Evolutionary conservation across 2,329 filamentous ascomycete genomes (phyloP).

Genomic region (Zymoseptoria ardabiliae): DNA sequence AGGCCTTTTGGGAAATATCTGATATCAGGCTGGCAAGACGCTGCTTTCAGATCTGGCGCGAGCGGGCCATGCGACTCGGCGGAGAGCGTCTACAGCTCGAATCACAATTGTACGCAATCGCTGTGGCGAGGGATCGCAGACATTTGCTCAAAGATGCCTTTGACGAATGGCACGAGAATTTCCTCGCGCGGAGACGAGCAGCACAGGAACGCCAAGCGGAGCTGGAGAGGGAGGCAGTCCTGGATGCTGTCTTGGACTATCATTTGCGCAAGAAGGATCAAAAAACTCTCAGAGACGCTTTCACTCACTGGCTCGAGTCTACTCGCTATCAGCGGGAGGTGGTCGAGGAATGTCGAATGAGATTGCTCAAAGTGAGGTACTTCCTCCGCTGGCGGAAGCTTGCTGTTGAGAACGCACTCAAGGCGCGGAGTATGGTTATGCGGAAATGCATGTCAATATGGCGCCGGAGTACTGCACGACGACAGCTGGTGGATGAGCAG

Average conservation of each 20-base stretch:
- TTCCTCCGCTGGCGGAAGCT: conserved; percentile 65
- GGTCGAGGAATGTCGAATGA: conserved; percentile 27
- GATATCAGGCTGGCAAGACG: conserved; percentile 14
- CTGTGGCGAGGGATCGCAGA: conserved; percentile 44
- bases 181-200: conserved; percentile 15
- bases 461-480: conserved; percentile 35
- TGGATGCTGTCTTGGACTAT: conserved; percentile 5
- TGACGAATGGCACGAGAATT: conserved; percentile 41
- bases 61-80: conserved; percentile 31
- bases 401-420: conserved; percentile 52
- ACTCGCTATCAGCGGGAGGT: conserved; percentile 58
- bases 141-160: conserved; percentile 48
- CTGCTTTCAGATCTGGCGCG: conserved; percentile 37
- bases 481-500: conserved; percentile 15
- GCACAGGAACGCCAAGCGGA: conserved; percentile 9
- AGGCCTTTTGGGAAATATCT: conserved; percentile 21
- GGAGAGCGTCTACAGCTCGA: conserved; percentile 14
- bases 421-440: conserved; percentile 45
- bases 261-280: conserved; percentile 49
- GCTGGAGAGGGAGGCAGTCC: conserved; percentile 8
- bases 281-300: conserved; percentile 56
- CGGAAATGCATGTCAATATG: conserved; percentile 50
- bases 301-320: conserved; percentile 61
- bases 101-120: conserved; percentile 30
- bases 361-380: conserved; percentile 56